These are phyloP conservation scores for Ganoderma leucocontextum DNA, from an alignment of 1,284 basidiomycete genomes.

Conservation along the genomic window DNA sequence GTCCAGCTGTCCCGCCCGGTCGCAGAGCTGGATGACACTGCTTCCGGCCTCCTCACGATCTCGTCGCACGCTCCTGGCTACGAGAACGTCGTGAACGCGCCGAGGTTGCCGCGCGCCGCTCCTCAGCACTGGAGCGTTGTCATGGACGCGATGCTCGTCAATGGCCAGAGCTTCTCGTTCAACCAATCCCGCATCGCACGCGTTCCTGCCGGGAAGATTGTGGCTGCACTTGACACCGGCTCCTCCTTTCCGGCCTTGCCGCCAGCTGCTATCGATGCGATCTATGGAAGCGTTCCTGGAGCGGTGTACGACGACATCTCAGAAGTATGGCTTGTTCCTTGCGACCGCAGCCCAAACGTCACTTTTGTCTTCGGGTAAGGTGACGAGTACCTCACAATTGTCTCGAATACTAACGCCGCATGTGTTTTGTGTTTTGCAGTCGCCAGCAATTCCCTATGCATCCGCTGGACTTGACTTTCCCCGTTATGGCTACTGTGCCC, in stretches of 20 bases:
- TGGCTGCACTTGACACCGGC: slow-evolving; percentile 44
- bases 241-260: slow-evolving; percentile 42
- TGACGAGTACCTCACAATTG: too few species aligned
- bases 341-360: slow-evolving; percentile 36
- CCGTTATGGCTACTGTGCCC: background rate
- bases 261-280: slow-evolving; percentile 38
- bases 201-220: slow-evolving; percentile 38
- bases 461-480: slow-evolving; percentile 37
- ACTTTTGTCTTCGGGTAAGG: slow-evolving; percentile 41
- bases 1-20: slow-evolving; percentile 38
- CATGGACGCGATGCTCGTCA: slow-evolving; percentile 41
- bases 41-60: slow-evolving; percentile 43
- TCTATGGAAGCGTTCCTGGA: slow-evolving; percentile 42
- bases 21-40: slow-evolving; percentile 35
- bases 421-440: background rate
- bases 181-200: slow-evolving; percentile 38
- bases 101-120: slow-evolving; percentile 51
- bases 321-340: slow-evolving; percentile 38
- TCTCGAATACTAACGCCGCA: background rate
- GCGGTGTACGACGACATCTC: slow-evolving; percentile 34
- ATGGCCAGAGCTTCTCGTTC: slow-evolving; percentile 40
- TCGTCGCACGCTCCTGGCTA: slow-evolving; percentile 38
- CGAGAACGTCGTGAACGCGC: slow-evolving; percentile 33
- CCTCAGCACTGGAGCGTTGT: slow-evolving; percentile 48
- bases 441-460: slow-evolving; percentile 32